Conservation (phyloP, 2,329 filamentous ascomycete genomes). For the Pestalotiopsis sp. region DNA sequence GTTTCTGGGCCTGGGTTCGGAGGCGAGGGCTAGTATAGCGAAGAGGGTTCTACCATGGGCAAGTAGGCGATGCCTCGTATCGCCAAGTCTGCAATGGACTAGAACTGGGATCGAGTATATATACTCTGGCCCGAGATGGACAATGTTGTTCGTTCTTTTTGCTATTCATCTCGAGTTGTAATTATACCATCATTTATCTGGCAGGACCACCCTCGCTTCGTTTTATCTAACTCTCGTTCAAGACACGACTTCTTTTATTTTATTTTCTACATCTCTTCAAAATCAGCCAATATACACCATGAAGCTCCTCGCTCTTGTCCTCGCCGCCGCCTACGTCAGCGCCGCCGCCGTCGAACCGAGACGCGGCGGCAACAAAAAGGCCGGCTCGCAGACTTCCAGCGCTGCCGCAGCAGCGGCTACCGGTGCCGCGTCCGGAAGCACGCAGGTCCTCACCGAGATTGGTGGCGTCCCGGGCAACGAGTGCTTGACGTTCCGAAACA, state of each 20-base stretch:
- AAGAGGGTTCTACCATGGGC: neutral
- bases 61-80: neutral
- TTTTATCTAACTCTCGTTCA: neutral
- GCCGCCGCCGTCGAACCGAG: neutral
- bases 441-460: slow-evolving; percentile 38
- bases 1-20: neutral
- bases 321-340: neutral
- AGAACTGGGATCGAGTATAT: neutral
- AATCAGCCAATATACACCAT: neutral
- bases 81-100: neutral
- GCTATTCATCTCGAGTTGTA: neutral
- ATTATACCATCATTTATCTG: neutral
- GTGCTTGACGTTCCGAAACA: slow-evolving; percentile 45
- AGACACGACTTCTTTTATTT: neutral
- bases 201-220: slow-evolving; percentile 8
- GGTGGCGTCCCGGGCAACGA: slow-evolving; percentile 38
- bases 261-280: neutral
- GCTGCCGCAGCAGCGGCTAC: neutral
- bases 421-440: neutral
- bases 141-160: neutral
- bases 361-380: neutral
- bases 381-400: neutral
- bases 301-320: slow-evolving; percentile 4
- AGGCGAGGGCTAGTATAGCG: neutral
- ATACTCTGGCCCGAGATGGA: neutral